Conservation (phyloP, 2,329 filamentous ascomycete species). For the Neurospora crassa region DNA sequence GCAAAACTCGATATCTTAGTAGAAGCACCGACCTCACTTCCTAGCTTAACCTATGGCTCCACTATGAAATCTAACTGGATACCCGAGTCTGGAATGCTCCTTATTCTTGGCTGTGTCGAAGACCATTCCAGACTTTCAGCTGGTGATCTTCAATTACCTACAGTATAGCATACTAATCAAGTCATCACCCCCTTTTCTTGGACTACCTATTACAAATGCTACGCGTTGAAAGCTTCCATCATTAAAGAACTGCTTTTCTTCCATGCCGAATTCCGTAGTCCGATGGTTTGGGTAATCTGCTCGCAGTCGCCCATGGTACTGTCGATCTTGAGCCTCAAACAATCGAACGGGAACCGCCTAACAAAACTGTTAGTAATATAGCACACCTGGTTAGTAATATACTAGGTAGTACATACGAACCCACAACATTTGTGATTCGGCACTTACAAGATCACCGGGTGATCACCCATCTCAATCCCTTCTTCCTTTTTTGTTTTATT, state of each 20-base stretch:
- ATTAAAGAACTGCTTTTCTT: neutral
- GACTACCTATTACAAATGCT: neutral
- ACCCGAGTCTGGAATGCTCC: no score
- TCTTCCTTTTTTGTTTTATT: neutral
- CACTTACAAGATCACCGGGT: neutral
- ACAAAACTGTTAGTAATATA: neutral
- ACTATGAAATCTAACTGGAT: no score
- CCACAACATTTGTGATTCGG: neutral
- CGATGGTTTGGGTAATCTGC: neutral
- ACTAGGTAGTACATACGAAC: neutral
- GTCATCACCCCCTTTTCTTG: neutral
- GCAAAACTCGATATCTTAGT: no score
- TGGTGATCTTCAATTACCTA: neutral
- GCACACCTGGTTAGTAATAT: neutral
- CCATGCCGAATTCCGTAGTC: neutral
- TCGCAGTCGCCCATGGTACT: neutral
- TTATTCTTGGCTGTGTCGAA: neutral
- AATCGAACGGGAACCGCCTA: neutral
- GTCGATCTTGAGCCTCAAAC: neutral
- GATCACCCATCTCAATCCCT: neutral
- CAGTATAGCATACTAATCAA: neutral
- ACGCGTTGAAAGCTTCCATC: neutral
- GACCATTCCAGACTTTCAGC: neutral
- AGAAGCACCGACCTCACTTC: no score
- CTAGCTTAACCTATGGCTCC: no score